A percentile compares a stretch with the other conserved stretches of the same genome.
Conservation (phyloP, 352 stramenopile genomes). For the Elongisporangium senticosum region DNA sequence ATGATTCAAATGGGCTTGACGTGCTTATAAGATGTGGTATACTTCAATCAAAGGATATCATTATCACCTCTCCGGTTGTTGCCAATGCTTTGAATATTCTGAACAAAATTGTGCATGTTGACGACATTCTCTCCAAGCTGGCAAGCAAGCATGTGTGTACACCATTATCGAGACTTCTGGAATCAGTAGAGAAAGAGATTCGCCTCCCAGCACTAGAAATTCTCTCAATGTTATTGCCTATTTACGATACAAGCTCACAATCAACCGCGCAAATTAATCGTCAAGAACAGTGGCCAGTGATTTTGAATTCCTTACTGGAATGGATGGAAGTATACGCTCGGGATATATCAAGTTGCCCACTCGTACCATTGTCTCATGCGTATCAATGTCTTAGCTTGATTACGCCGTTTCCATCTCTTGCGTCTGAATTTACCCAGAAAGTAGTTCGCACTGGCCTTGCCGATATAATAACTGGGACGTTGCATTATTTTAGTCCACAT, state of each 20-base stretch:
- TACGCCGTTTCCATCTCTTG: conserved; percentile 17
- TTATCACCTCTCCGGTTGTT: conserved; percentile 21
- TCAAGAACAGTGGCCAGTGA: conserved; percentile 29
- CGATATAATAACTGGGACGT: conserved; percentile 32
- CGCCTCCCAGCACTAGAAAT: conserved; percentile 36
- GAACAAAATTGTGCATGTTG: conserved; percentile 14
- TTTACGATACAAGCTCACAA: background rate
- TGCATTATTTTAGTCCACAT: conserved; percentile 31
- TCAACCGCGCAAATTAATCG: background rate
- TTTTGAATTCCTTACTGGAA: conserved; percentile 51
- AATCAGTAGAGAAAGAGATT: conserved; percentile 48
- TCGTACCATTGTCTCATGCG: conserved; percentile 28
- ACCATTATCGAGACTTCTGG: conserved; percentile 28
- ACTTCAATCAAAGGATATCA: conserved; percentile 20
- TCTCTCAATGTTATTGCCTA: conserved; percentile 33
- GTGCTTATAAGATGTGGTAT: conserved; percentile 34
- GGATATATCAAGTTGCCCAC: conserved; percentile 27
- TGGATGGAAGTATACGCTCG: conserved; percentile 69
- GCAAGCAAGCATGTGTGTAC: conserved; percentile 40
- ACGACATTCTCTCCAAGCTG: conserved; percentile 14
- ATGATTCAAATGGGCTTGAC: conserved; percentile 19
- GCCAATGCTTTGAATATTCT: conserved; percentile 42
- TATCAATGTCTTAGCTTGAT: conserved; percentile 42
- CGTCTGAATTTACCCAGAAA: conserved; percentile 19
- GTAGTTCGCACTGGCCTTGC: conserved; percentile 36